Evolutionary conservation across 164 flowering plant species (phyloP), one percentile per base, ranked within the genome.

Genomic region (Sextonia rubra): DNA sequence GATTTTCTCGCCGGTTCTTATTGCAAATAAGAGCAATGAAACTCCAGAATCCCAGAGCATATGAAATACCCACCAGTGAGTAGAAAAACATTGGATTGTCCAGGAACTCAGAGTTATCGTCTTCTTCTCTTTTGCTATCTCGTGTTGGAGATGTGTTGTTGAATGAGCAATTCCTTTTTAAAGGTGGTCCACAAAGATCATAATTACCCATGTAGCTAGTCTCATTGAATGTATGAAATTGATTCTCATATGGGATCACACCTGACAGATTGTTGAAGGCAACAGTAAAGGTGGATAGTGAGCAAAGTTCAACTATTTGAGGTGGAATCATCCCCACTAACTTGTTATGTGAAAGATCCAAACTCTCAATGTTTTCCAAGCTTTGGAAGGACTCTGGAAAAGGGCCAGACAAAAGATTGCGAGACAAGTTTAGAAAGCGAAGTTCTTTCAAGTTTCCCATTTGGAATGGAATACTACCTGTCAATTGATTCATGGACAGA

Each of bases 401-500:
- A 8, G 8, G 18, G 0, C 72, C 63, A 2, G 23, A 15, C 4
- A 70, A 5, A 60, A 1, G 18, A 60, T 60, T 70, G 29, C 56
- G 24, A 11, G 72, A 69, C 48, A 69, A 69, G 64, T 69, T 69
- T 24, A 69, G 27, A 4, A 63, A 56, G 7, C 25, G 62, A 18
- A 69, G 11, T 12, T 3, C 64, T 60, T 4, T 70, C 49, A 70
- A 44, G 1, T 70, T 17, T 12, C 73, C 73, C 17, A 70, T 70
- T 44, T 60, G 37, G 2, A 15, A 4, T 20, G 73, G 73, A 32
- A 70, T 70, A n/a, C 12, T 5, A 60, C 65, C 66, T 2, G 0
- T n/a, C 30, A 70, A 60, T 60, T 70, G 73, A 63, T 70, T 70
- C 22, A 30, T 18, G 5, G 73, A 70, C 25, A 70, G 12, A 60